Evolutionary conservation across 257 asterid genomes (phyloP), one percentile per base, ranked within the genome.

Genomic region (Anisodus tanguticus): DNA sequence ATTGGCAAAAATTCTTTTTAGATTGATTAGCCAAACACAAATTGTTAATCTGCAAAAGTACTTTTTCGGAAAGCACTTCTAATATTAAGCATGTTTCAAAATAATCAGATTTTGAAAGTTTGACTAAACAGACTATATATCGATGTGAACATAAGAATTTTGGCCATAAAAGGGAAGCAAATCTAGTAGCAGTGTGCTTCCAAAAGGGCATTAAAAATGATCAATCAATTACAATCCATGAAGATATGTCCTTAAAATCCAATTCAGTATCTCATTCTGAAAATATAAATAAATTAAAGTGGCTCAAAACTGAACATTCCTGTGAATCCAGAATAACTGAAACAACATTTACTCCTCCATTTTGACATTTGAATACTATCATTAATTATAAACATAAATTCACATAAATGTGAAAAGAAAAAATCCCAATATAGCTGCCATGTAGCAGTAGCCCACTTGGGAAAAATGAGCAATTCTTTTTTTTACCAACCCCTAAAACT

Each of bases 251-350:
- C 37, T 70, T 0, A 45, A 45, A n/a, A n/a, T n/a, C n/a, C n/a
- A n/a, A n/a, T n/a, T n/a, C n/a, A n/a, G n/a, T n/a, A n/a, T n/a
- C n/a, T n/a, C n/a, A n/a, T n/a, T n/a, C n/a, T n/a, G n/a, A n/a
- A n/a, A n/a, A n/a, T n/a, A n/a, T n/a, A 17, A n/a, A n/a, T n/a
- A n/a, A n/a, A n/a, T 66, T 66, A 66, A 66, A 31, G 43, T 31
- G 43, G 17, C 43, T 26, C 43, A 64, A 64, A n/a, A 64, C 0
- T 22, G 26, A 22, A 9, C 8, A 10, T 22, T 22, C 26, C 26
- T 13, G 9, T n/a, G 15, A 0, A 72, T 72, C 35, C 80, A 76
- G 47, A 51, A 76, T 81, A 83, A 81, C 47, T 76, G 81, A 76
- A 76, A 35, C 8, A 76, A 3, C 63, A 76, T 51, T 76, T 26